phyloP scores from a whole-genome alignment of 495 filamentous ascomycete genomes.

The Penicilliopsis zonata region DNA sequence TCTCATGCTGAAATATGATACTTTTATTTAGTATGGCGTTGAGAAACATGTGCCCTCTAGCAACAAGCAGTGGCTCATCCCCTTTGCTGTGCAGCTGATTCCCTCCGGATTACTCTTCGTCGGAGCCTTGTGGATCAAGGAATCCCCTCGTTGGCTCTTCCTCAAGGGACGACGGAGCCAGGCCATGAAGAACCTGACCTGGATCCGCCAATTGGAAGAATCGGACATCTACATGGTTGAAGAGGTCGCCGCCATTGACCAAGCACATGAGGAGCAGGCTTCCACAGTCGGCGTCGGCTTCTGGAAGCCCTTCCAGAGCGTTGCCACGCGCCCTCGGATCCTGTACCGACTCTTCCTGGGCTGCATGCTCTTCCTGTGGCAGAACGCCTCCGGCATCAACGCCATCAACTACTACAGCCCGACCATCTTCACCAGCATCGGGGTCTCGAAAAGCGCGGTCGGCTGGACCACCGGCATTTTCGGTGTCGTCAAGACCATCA shows the following conservation, averaged over 20 bases:
- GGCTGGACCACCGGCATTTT: constrained; percentile 43
- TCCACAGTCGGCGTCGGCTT: constrained; percentile 50
- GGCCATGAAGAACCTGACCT: constrained; percentile 48
- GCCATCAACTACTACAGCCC: constrained; percentile 59
- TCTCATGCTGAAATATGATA: too few species aligned
- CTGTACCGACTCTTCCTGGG: constrained; percentile 59
- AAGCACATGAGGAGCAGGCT: constrained; percentile 46
- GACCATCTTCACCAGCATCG: constrained; percentile 48
- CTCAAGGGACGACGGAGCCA: constrained; percentile 34
- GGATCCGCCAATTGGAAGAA: constrained; percentile 48
- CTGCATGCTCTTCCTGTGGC: constrained; percentile 54
- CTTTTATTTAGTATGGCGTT: constrained; percentile 29
- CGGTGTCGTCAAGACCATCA: constrained; percentile 41
- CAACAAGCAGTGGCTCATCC: constrained; percentile 43
- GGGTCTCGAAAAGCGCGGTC: constrained; percentile 35
- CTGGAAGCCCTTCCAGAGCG: constrained; percentile 55
- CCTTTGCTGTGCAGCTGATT: constrained; percentile 44
- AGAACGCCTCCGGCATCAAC: constrained; percentile 58
- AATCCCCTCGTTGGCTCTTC: constrained; percentile 50
- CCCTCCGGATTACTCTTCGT: constrained; percentile 38
- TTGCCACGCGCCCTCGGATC: constrained; percentile 39
- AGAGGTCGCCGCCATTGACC: constrained; percentile 54
- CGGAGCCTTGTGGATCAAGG: constrained; percentile 35
- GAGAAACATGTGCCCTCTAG: constrained; percentile 15
- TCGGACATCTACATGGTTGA: constrained; percentile 57